Percentiles rank a stretch among this genome's conserved stretches.
These are phyloP conservation scores for Sapria himalayana DNA, from an alignment of 345 rosid genomes.

Conservation along the genomic window DNA sequence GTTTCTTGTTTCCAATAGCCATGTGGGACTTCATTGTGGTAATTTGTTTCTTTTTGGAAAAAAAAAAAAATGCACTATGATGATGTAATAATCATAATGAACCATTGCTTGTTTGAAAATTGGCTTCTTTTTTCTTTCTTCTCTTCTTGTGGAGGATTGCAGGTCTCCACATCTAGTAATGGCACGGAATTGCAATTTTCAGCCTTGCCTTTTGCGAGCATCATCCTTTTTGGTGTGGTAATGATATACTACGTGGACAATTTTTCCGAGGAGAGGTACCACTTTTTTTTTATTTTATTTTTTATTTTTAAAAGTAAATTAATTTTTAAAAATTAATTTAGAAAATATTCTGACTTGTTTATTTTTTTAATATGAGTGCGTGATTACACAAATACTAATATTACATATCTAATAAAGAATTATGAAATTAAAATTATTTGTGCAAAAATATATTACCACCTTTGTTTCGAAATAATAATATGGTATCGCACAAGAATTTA, in stretches of 20 bases:
- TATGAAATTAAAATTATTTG: too few species aligned
- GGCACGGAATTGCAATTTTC: constrained; percentile 49
- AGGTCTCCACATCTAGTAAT: constrained; percentile 56
- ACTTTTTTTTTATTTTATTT: neutral
- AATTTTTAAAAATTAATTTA: constrained; percentile 6
- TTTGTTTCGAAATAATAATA: too few species aligned
- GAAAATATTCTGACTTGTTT: too few species aligned
- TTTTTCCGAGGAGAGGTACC: constrained; percentile 88
- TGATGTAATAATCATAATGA: neutral
- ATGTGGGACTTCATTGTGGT: constrained; percentile 92
- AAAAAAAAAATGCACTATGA: too few species aligned
- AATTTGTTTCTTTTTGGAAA: constrained; percentile 18
- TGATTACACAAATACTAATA: too few species aligned
- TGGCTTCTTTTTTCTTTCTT: constrained; percentile 5
- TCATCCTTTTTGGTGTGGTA: constrained; percentile 54
- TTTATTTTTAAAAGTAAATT: neutral
- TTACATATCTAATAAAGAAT: too few species aligned
- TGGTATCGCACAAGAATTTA: too few species aligned
- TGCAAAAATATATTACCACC: too few species aligned
- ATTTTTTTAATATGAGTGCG: too few species aligned
- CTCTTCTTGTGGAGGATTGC: constrained; percentile 13
- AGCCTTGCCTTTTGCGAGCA: constrained; percentile 72
- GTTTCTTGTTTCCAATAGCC: constrained; percentile 85
- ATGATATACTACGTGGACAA: constrained; percentile 75
- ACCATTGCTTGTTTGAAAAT: constrained; percentile 10